Evolutionary conservation across 495 filamentous ascomycete species (phyloP).

Genomic region (Penicillium argentinense): DNA sequence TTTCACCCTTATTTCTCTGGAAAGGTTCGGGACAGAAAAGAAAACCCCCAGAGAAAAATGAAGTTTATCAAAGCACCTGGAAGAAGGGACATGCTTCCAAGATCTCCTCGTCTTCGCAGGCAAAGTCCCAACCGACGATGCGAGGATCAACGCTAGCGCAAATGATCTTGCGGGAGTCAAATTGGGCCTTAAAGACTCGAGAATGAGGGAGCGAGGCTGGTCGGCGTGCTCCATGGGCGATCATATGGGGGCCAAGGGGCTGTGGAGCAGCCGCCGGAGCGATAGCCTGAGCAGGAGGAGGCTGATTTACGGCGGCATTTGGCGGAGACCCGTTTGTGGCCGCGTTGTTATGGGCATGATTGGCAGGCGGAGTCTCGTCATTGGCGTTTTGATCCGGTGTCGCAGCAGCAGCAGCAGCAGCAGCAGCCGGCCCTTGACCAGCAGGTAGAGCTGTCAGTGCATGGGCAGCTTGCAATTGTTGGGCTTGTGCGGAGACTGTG

Average conservation of each 20-base stretch:
- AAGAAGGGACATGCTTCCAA: conserved; percentile 83
- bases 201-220: conserved; percentile 38
- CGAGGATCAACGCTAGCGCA: conserved; percentile 87
- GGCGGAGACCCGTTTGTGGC: no score
- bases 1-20: neutral
- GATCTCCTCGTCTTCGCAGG: conserved; percentile 80
- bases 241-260: no score
- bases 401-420: no score
- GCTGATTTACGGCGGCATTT: no score
- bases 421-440: neutral
- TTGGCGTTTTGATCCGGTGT: no score
- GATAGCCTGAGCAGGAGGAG: neutral
- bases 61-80: conserved; percentile 27
- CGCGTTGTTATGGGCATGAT: no score
- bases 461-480: conserved; percentile 30
- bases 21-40: neutral
- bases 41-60: neutral
- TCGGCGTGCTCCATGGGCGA: neutral
- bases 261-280: neutral
- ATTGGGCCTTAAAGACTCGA: conserved; percentile 96
- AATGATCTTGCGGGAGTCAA: conserved; percentile 90
- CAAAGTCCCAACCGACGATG: conserved; percentile 98
- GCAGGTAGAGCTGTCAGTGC: conserved; percentile 12
- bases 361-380: no score
- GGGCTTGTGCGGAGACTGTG: conserved; percentile 21